phyloP scores from a whole-genome alignment of 192 early-diverging fungal species.

The Coemansia sp. region DNA sequence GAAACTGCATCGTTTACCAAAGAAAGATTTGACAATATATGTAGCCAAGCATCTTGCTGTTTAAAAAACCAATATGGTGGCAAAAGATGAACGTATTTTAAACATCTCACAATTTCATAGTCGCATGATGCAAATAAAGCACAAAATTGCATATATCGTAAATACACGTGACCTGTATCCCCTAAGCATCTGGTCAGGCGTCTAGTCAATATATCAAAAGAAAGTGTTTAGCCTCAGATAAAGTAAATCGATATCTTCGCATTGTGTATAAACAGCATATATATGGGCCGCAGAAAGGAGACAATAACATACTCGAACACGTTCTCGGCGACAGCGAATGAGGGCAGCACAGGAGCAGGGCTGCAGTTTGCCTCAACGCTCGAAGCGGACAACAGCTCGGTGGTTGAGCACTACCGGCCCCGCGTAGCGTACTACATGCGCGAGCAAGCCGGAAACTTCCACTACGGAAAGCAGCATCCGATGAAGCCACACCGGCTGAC shows the following conservation, averaged over 20 bases:
- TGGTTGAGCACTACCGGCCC: constrained; percentile 59
- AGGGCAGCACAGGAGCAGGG: constrained; percentile 29
- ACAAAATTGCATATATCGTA: no score
- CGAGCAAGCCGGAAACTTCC: constrained; percentile 77
- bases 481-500: constrained; percentile 94
- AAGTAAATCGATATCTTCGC: neutral
- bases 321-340: constrained; percentile 28
- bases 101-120: neutral
- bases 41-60: neutral
- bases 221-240: neutral
- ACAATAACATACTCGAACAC: constrained; percentile 44
- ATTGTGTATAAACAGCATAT: neutral
- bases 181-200: neutral
- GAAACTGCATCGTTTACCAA: neutral
- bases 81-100: neutral
- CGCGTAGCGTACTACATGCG: constrained; percentile 75
- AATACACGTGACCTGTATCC: neutral
- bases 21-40: neutral
- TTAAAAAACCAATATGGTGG: neutral
- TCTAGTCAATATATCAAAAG: neutral
- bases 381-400: constrained; percentile 6
- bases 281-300: constrained; percentile 50
- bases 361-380: constrained; percentile 36
- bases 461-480: constrained; percentile 74
- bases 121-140: neutral